phyloP scores from a whole-genome alignment of 2,329 filamentous ascomycete species.

The Pseudocercospora fuligena region DNA sequence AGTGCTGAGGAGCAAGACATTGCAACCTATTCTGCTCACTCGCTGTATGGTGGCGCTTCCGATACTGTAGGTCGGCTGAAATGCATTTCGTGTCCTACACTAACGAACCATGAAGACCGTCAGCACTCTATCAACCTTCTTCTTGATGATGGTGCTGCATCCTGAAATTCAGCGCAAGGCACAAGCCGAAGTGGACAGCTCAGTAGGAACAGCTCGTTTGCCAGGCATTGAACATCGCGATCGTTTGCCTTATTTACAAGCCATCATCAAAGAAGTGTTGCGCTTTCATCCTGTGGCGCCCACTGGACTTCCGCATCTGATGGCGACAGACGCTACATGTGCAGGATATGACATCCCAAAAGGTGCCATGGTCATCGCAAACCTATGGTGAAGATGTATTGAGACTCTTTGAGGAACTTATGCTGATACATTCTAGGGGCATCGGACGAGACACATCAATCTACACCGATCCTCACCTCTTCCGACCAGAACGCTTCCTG shows the following conservation, averaged over 20 bases:
- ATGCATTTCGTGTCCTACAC: conserved; percentile 3
- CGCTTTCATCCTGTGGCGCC: conserved; percentile 42
- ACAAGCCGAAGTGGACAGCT: conserved; percentile 40
- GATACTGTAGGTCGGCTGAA: conserved; percentile 40
- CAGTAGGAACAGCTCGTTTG: conserved; percentile 37
- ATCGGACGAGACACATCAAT: conserved; percentile 10
- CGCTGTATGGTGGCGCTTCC: conserved; percentile 50
- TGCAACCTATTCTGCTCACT: conserved; percentile 50
- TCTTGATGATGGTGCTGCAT: conserved; percentile 39
- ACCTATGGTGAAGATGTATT: conserved; percentile 35
- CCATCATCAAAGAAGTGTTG: conserved; percentile 43
- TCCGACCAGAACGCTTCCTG: conserved; percentile 31
- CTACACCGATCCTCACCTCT: conserved; percentile 9
- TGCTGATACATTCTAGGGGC: not conserved
- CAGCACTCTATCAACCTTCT: conserved; percentile 39
- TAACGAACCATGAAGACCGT: conserved; percentile 12
- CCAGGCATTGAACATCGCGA: conserved; percentile 38
- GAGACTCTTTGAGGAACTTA: no score
- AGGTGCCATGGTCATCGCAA: conserved; percentile 46
- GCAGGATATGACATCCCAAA: conserved; percentile 50
- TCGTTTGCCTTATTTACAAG: conserved; percentile 40
- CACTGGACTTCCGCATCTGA: conserved; percentile 46
- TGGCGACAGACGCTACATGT: conserved; percentile 47
- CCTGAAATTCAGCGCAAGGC: conserved; percentile 40
- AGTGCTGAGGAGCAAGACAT: conserved; percentile 39